Evolutionary conservation across 1,139 yeast species (phyloP).

Genomic region (Magnusiomyces tetraspermus): DNA sequence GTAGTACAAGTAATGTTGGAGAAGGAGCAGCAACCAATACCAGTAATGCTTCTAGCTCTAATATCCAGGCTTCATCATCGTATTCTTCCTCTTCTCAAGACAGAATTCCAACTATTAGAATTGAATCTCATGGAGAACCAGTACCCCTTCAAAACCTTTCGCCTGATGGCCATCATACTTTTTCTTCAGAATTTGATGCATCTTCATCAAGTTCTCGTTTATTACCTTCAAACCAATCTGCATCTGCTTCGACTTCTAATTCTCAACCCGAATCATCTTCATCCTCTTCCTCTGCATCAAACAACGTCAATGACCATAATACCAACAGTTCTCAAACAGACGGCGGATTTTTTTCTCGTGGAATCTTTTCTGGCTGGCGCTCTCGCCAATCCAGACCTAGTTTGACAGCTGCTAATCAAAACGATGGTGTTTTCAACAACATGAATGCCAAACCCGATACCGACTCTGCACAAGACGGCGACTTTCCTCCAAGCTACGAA

Average conservation of each 20-base stretch:
- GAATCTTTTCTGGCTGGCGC: conserved; percentile 10
- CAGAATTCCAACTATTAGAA: too few relatives aligned
- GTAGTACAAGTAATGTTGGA: neutral
- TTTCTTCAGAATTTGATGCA: neutral
- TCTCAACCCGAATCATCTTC: neutral
- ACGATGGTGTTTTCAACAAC: conserved; percentile 90
- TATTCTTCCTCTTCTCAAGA: too few relatives aligned
- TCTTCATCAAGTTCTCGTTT: neutral
- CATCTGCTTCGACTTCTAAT: too few relatives aligned
- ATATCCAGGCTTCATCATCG: too few relatives aligned
- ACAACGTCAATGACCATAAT: conserved; percentile 10
- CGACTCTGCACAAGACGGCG: conserved; percentile 36
- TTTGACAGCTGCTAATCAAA: conserved; percentile 36
- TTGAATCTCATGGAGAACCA: conserved; percentile 4
- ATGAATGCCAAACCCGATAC: conserved; percentile 61
- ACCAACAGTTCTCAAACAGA: conserved; percentile 4
- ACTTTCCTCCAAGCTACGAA: conserved; percentile 82
- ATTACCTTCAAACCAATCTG: too few relatives aligned
- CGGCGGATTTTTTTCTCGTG: conserved; percentile 7
- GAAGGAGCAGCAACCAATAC: too few relatives aligned
- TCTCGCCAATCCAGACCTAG: conserved; percentile 11
- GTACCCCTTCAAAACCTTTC: neutral
- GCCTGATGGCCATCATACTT: too few relatives aligned
- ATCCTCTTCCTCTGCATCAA: neutral
- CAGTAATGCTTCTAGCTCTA: too few relatives aligned